Conservation (phyloP, 306 rosid genomes). For the Rubus idaeus region DNA sequence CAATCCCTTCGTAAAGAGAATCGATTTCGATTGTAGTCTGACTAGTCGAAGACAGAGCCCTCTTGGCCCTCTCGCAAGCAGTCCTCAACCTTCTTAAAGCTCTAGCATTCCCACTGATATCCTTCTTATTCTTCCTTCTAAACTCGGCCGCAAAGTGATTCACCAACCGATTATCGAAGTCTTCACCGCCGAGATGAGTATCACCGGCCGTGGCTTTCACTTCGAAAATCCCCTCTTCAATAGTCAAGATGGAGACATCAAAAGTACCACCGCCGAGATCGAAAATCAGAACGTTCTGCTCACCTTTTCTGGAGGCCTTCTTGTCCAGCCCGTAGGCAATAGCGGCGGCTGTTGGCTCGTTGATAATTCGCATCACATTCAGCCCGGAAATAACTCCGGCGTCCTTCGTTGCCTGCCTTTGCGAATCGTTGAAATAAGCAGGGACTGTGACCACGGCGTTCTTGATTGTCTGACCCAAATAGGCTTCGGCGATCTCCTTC, state of each 20-base stretch:
- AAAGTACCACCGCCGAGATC: constrained; percentile 81
- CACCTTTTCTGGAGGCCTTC: constrained; percentile 63
- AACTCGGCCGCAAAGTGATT: constrained; percentile 74
- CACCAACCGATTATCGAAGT: constrained; percentile 77
- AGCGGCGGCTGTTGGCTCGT: constrained; percentile 83
- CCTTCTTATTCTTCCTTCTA: constrained; percentile 68
- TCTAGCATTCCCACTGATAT: constrained; percentile 63
- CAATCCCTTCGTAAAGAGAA: constrained; percentile 76
- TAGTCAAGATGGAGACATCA: constrained; percentile 66
- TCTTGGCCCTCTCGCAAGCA: constrained; percentile 73
- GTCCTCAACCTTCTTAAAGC: constrained; percentile 79
- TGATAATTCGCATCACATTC: constrained; percentile 72
- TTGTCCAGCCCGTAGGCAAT: constrained; percentile 83
- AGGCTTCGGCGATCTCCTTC: constrained; percentile 69
- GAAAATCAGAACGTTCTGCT: constrained; percentile 72
- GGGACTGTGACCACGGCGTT: constrained; percentile 81
- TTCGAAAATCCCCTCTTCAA: constrained; percentile 82
- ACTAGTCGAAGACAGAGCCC: constrained; percentile 60
- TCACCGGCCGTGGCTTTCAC: constrained; percentile 87
- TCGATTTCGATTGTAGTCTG: constrained; percentile 78
- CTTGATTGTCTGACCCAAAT: constrained; percentile 50
- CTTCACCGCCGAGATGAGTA: constrained; percentile 85
- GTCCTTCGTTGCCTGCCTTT: constrained; percentile 83
- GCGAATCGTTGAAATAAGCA: constrained; percentile 84
- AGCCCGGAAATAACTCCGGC: constrained; percentile 64